These are phyloP conservation scores for Kwoniella pini DNA, from an alignment of 768 basidiomycete species.

Conservation along the genomic window DNA sequence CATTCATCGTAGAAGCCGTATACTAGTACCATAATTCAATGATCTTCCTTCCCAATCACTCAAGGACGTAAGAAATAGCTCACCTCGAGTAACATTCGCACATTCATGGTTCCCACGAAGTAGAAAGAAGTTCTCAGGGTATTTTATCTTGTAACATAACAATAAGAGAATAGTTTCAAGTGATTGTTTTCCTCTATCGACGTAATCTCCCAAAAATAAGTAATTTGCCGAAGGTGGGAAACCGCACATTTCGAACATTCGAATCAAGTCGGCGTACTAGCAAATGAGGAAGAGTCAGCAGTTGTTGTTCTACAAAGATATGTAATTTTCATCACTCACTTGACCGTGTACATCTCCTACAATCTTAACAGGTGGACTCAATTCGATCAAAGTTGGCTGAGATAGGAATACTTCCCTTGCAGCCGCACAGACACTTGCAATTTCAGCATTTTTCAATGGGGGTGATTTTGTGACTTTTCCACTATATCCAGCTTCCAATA, in stretches of 20 bases:
- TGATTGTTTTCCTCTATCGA: slow-evolving; percentile 97
- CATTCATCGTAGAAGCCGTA: slow-evolving; percentile 99
- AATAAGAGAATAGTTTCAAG: slow-evolving; percentile 96
- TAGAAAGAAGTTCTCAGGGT: slow-evolving; percentile 99
- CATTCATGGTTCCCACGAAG: slow-evolving; percentile 98
- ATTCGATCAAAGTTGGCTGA: slow-evolving; percentile 95
- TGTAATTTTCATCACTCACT: slow-evolving; percentile 35
- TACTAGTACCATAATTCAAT: slow-evolving; percentile 59
- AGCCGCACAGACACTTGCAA: slow-evolving; percentile 87
- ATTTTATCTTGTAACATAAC: slow-evolving; percentile 99
- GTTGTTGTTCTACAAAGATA: not conserved
- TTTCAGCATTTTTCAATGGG: slow-evolving; percentile 90
- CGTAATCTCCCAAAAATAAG: slow-evolving; percentile 98
- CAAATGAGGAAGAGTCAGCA: not conserved
- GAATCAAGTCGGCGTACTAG: slow-evolving; percentile 90
- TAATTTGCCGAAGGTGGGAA: slow-evolving; percentile 97
- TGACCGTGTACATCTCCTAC: slow-evolving; percentile 99
- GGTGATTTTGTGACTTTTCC: slow-evolving; percentile 95
- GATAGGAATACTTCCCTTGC: slow-evolving; percentile 94
- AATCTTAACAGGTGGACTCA: slow-evolving; percentile 97
- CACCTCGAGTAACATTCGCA: slow-evolving; percentile 97
- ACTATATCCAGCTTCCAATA: slow-evolving; percentile 94
- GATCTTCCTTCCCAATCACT: too few species aligned
- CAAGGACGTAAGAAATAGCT: slow-evolving; percentile 43
- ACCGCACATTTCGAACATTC: slow-evolving; percentile 99